Evolutionary conservation across 2,329 filamentous ascomycete species (phyloP).

Genomic region (Fusarium poae): DNA sequence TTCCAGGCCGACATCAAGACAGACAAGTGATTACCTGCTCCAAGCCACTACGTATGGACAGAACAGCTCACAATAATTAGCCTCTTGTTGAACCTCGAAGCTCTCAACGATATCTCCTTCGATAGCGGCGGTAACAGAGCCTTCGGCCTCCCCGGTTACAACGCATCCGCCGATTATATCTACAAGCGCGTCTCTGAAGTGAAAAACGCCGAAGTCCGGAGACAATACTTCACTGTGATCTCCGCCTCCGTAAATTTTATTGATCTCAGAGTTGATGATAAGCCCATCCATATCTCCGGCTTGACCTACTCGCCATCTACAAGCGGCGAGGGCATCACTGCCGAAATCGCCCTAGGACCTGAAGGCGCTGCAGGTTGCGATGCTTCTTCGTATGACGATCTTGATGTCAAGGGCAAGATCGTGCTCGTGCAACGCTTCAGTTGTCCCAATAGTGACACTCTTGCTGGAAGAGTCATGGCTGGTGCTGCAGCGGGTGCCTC

Average conservation of each 20-base stretch:
- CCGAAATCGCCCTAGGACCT: constrained; percentile 37
- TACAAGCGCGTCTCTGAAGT: too few relatives aligned
- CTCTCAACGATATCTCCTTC: too few relatives aligned
- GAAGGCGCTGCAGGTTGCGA: constrained; percentile 44
- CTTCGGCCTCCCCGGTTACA: too few relatives aligned
- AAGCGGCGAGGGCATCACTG: constrained; percentile 34
- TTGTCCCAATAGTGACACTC: constrained; percentile 43
- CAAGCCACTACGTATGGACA: too few relatives aligned
- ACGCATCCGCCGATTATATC: too few relatives aligned
- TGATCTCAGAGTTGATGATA: constrained; percentile 50
- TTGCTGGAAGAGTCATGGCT: constrained; percentile 39
- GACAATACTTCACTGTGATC: too few relatives aligned
- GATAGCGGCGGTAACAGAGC: too few relatives aligned
- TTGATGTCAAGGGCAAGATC: constrained; percentile 46
- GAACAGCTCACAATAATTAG: not conserved
- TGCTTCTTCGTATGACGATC: constrained; percentile 25
- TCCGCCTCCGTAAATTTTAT: too few relatives aligned
- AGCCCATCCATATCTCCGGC: constrained; percentile 34
- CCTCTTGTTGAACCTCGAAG: constrained; percentile 35
- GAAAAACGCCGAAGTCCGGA: too few relatives aligned
- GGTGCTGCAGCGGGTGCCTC: constrained; percentile 39
- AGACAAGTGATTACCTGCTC: constrained; percentile 10
- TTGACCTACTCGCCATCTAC: constrained; percentile 42
- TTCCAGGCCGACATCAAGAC: constrained; percentile 34
- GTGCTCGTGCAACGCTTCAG: constrained; percentile 43